phyloP scores from a whole-genome alignment of 2,329 filamentous ascomycete genomes.

The Hymenoscyphus albidus region DNA sequence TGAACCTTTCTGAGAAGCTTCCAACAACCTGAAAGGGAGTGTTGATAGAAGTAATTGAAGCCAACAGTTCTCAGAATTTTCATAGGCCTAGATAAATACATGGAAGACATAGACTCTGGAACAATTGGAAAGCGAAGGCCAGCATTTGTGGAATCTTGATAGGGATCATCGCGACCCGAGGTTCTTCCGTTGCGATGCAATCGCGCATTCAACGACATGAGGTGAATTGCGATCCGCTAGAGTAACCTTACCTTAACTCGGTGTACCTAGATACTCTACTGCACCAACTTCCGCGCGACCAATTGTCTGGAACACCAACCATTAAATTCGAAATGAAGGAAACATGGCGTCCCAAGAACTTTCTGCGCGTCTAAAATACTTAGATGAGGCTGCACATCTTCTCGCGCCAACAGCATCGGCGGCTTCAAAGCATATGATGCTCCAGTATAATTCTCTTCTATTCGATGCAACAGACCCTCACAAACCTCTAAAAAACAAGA shows the following conservation, averaged over 20 bases:
- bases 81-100: no score
- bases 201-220: no score
- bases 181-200: no score
- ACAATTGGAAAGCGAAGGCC: no score
- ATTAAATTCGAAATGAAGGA: not conserved
- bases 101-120: no score
- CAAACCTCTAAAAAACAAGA: slow-evolving; percentile 49
- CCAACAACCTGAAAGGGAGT: not conserved
- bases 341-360: slow-evolving; percentile 28
- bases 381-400: slow-evolving; percentile 58
- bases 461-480: slow-evolving; percentile 43
- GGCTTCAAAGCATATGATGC: slow-evolving; percentile 58
- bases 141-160: no score
- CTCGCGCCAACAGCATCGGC: slow-evolving; percentile 50
- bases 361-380: slow-evolving; percentile 35
- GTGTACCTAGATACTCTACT: no score
- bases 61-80: no score
- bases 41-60: no score
- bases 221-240: no score
- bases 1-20: not conserved
- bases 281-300: not conserved
- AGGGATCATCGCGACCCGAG: no score
- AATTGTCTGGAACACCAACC: not conserved
- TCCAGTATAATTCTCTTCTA: slow-evolving; percentile 47
- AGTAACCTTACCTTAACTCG: no score